Evolutionary conservation across 352 stramenopile genomes (phyloP).

Genomic region (Albugo laibachii): DNA sequence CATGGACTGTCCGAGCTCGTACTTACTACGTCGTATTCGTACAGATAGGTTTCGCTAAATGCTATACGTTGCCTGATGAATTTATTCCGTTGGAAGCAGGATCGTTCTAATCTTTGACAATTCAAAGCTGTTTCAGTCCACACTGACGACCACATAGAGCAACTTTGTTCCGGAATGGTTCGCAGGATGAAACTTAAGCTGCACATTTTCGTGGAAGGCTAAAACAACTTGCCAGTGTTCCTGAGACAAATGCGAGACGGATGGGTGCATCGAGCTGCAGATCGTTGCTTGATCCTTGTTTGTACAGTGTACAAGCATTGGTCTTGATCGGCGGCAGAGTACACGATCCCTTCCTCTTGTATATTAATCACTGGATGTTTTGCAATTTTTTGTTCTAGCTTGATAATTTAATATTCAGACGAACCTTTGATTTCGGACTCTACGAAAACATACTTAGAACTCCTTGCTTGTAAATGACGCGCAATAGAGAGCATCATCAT

Average conservation of each 20-base stretch:
- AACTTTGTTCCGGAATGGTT: constrained; percentile 75
- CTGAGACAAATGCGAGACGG: constrained; percentile 18
- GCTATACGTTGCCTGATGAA: constrained; percentile 28
- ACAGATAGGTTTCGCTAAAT: constrained; percentile 84
- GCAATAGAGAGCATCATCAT: constrained; percentile 88
- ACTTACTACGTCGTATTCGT: constrained; percentile 66
- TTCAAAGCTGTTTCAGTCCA: constrained; percentile 66
- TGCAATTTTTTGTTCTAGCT: constrained; percentile 26
- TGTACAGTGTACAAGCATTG: constrained; percentile 86
- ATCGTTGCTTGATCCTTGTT: constrained; percentile 88
- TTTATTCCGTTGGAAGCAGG: constrained; percentile 13
- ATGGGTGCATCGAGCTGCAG: constrained; percentile 79
- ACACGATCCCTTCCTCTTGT: constrained; percentile 49
- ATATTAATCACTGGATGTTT: constrained; percentile 34
- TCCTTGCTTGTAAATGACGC: constrained; percentile 80
- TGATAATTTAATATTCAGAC: constrained; percentile 71
- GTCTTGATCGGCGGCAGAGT: constrained; percentile 77
- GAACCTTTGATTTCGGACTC: constrained; percentile 80
- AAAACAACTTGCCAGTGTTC: constrained; percentile 80
- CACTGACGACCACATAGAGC: constrained; percentile 75
- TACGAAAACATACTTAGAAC: constrained; percentile 85
- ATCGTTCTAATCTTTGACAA: constrained; percentile 38
- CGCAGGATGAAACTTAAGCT: constrained; percentile 74
- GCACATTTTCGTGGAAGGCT: constrained; percentile 54
- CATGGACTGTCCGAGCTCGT: constrained; percentile 14